Evolutionary conservation across 371 early-diverging fungal genomes (phyloP).

Genomic region (Quaeritorhiza haematococci): DNA sequence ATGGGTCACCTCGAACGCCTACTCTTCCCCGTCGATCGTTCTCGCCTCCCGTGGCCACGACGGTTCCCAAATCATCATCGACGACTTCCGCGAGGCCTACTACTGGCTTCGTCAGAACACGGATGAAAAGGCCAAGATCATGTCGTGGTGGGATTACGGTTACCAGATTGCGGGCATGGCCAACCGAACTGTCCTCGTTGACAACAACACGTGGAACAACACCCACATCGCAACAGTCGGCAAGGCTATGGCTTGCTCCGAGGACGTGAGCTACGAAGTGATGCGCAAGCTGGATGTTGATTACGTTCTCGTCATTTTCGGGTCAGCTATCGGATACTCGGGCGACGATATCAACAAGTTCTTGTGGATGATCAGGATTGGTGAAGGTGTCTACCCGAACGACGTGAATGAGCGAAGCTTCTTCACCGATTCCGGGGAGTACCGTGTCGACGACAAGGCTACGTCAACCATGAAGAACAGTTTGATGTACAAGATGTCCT

Average conservation of each 20-base stretch:
- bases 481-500: conserved; percentile 95
- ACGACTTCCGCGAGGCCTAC: conserved; percentile 99
- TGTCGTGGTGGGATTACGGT: conserved; percentile 99
- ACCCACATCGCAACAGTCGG: conserved; percentile 99
- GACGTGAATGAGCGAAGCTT: conserved; percentile 82
- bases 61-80: conserved; percentile 91
- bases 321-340: conserved; percentile 91
- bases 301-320: conserved; percentile 94
- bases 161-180: conserved; percentile 99
- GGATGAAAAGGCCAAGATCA: conserved; percentile 82
- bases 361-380: conserved; percentile 98
- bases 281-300: conserved; percentile 90
- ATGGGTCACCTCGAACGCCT: conserved; percentile 95
- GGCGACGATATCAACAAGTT: conserved; percentile 99
- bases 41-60: conserved; percentile 81
- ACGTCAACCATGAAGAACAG: conserved; percentile 83
- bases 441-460: conserved; percentile 87
- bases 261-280: conserved; percentile 85
- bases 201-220: conserved; percentile 99
- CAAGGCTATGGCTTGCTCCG: conserved; percentile 84
- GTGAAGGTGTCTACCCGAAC: conserved; percentile 93
- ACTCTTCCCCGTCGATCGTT: conserved; percentile 98
- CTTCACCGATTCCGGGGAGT: conserved; percentile 86
- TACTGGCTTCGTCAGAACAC: conserved; percentile 98
- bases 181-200: conserved; percentile 92